Evolutionary conservation across 495 filamentous ascomycete genomes (phyloP).

Genomic region (Penicillium lagena): DNA sequence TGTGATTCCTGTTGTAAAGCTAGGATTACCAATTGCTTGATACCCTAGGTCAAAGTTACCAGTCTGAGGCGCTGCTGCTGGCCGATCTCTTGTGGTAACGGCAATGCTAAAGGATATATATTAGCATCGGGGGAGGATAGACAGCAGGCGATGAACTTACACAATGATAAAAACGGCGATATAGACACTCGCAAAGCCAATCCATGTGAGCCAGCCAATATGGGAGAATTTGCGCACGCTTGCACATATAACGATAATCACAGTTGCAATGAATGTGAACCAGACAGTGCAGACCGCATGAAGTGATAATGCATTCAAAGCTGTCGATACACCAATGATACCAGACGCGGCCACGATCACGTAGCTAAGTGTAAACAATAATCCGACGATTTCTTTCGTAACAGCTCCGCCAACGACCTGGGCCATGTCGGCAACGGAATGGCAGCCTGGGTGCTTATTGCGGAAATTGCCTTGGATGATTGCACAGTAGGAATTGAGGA

Average conservation of each 20-base stretch:
- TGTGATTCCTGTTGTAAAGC: conserved; percentile 32
- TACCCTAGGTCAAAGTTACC: conserved; percentile 43
- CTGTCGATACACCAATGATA: conserved; percentile 44
- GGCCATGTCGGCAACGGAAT: conserved; percentile 62
- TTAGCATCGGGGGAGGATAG: background rate
- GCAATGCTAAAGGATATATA: conserved; percentile 20
- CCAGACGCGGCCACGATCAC: conserved; percentile 42
- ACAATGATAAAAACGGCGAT: conserved; percentile 45
- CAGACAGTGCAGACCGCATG: conserved; percentile 44
- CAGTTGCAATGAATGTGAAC: conserved; percentile 41
- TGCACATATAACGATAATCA: conserved; percentile 54
- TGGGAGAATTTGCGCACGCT: conserved; percentile 34
- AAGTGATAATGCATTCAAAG: conserved; percentile 41
- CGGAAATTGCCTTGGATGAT: conserved; percentile 34
- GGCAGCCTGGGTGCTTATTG: conserved; percentile 29
- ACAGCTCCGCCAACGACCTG: conserved; percentile 54
- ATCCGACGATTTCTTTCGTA: conserved; percentile 34
- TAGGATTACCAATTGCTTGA: conserved; percentile 20
- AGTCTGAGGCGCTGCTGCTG: conserved; percentile 28
- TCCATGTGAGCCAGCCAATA: conserved; percentile 41
- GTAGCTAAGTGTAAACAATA: conserved; percentile 41
- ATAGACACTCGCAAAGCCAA: conserved; percentile 38
- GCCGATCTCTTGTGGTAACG: conserved; percentile 33
- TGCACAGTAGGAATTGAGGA: conserved; percentile 51
- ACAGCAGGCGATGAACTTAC: conserved; percentile 9